Evolutionary conservation across 1,284 basidiomycete species (phyloP).

Genomic region (Tausonia pullulans): DNA sequence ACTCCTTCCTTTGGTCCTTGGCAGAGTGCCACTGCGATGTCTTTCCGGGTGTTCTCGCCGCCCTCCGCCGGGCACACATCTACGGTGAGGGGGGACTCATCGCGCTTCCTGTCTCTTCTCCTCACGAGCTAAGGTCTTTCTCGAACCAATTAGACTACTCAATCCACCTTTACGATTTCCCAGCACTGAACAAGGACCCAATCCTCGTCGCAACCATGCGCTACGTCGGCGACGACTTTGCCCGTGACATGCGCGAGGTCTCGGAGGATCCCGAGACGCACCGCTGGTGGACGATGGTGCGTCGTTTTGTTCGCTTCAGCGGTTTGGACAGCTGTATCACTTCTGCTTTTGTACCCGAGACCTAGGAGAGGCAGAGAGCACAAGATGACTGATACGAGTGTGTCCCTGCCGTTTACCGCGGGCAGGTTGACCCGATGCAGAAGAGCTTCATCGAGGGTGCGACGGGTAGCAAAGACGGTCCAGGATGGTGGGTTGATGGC

Average conservation of each 20-base stretch:
- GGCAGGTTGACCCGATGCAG: conserved; percentile 57
- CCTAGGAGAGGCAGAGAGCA: background rate
- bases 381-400: background rate
- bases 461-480: conserved; percentile 52
- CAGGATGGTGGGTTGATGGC: conserved; percentile 57
- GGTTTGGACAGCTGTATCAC: background rate
- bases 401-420: background rate
- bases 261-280: conserved; percentile 54
- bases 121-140: background rate
- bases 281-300: conserved; percentile 58
- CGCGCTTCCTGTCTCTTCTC: background rate
- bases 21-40: conserved; percentile 47
- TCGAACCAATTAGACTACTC: conserved; percentile 49
- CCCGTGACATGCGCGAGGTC: conserved; percentile 53
- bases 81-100: conserved; percentile 29
- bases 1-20: too few species aligned
- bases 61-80: conserved; percentile 55
- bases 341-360: too few species aligned
- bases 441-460: conserved; percentile 58
- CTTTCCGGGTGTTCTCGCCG: conserved; percentile 59
- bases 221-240: conserved; percentile 44
- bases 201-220: conserved; percentile 6
- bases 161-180: conserved; percentile 54
- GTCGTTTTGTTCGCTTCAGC: conserved; percentile 12
- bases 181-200: conserved; percentile 5